Conservation (phyloP, 495 filamentous ascomycete species). For the Penicillium bialowiezense region DNA sequence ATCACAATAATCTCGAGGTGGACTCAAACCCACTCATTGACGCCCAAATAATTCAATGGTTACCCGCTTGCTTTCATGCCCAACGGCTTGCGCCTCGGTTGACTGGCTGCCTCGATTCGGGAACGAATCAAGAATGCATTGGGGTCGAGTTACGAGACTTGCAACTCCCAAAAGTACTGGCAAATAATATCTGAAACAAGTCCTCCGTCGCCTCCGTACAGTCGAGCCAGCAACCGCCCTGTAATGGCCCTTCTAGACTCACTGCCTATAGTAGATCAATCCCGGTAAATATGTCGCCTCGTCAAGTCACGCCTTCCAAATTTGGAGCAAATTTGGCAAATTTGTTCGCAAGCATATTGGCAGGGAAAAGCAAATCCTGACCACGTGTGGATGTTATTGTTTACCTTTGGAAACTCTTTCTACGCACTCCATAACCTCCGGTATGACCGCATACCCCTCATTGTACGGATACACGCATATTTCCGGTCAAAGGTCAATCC, state of each 20-base stretch:
- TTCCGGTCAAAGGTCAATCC: not conserved
- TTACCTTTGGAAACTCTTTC: not conserved
- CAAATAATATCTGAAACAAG: constrained; percentile 4
- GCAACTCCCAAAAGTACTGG: not conserved
- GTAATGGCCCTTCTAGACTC: constrained; percentile 3
- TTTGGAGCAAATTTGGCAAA: not conserved
- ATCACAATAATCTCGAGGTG: not conserved
- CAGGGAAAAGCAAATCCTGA: not conserved
- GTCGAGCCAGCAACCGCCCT: not conserved
- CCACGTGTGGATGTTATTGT: constrained; percentile 2
- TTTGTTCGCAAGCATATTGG: no score
- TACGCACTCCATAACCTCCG: not conserved
- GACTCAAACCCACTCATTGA: constrained; percentile 8
- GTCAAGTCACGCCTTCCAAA: not conserved
- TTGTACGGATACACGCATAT: not conserved
- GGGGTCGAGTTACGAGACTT: not conserved
- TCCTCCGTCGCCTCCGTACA: not conserved
- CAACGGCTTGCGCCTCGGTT: constrained; percentile 21
- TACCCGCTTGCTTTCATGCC: constrained; percentile 22
- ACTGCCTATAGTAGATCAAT: not conserved
- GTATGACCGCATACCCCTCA: not conserved
- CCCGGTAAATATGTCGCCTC: not conserved
- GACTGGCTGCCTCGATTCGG: constrained; percentile 4
- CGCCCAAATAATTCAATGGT: constrained; percentile 6
- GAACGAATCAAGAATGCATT: not conserved